A percentile compares a stretch with the other conserved stretches of the same genome.
phyloP scores from a whole-genome alignment of 169 alveolate genomes.

The Plasmodium inui region DNA sequence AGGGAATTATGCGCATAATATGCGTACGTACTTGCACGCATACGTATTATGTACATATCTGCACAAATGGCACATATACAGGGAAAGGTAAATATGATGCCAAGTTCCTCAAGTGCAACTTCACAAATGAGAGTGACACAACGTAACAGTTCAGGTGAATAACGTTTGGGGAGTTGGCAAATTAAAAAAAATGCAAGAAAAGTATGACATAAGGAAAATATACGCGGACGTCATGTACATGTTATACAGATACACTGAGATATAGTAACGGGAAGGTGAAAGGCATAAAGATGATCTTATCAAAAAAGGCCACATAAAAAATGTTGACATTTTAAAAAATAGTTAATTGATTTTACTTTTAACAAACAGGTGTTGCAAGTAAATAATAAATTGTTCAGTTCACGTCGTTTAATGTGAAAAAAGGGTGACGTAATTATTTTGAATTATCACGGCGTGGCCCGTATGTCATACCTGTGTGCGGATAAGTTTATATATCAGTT shows the following conservation, averaged over 20 bases:
- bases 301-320: not conserved
- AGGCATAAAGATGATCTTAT: not conserved
- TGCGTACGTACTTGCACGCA: not conserved
- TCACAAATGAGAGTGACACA: not conserved
- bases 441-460: not conserved
- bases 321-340: not conserved
- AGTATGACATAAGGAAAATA: not conserved
- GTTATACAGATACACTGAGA: not conserved
- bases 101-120: not conserved
- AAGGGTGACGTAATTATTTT: not conserved
- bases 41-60: not conserved
- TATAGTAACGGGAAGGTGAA: not conserved
- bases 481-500: not conserved
- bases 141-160: not conserved
- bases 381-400: not conserved
- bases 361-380: not conserved
- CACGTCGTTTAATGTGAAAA: not conserved
- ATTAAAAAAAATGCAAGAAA: not conserved
- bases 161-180: not conserved
- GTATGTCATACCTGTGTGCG: not conserved
- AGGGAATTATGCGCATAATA: not conserved
- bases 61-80: not conserved
- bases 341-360: not conserved
- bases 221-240: not conserved
- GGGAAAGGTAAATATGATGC: not conserved